phyloP scores from a whole-genome alignment of 2,329 filamentous ascomycete genomes.

The Cladophialophora chaetospira region DNA sequence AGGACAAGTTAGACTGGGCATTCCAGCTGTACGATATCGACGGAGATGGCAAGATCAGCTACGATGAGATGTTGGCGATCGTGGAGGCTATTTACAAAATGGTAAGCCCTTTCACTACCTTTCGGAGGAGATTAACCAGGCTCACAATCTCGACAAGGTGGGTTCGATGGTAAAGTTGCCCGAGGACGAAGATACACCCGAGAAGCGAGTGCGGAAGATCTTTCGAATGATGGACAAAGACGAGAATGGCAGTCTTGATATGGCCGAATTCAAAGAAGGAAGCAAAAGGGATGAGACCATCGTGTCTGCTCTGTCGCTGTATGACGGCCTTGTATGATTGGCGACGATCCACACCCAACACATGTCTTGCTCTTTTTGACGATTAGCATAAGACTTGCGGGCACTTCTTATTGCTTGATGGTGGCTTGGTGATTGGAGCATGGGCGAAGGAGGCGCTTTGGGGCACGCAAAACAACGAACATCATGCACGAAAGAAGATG shows the following conservation, averaged over 20 bases:
- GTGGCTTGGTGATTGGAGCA: constrained; percentile 9
- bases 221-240: constrained; percentile 99
- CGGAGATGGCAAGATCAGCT: constrained; percentile 97
- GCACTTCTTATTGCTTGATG: no score
- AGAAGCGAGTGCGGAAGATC: constrained; percentile 97
- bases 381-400: constrained; percentile 3
- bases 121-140: background rate
- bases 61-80: constrained; percentile 98
- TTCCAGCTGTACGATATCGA: constrained; percentile 99
- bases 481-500: background rate
- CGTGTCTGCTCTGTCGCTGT: constrained; percentile 92
- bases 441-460: constrained; percentile 12
- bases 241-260: constrained; percentile 94
- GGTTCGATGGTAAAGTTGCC: constrained; percentile 99
- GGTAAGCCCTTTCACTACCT: constrained; percentile 65
- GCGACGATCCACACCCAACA: background rate
- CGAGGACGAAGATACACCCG: constrained; percentile 97
- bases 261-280: constrained; percentile 98
- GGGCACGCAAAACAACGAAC: background rate
- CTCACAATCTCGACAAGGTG: constrained; percentile 60
- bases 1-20: constrained; percentile 98
- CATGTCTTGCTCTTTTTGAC: background rate
- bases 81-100: constrained; percentile 99
- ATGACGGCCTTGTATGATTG: constrained; percentile 83
- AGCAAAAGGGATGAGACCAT: constrained; percentile 99